Conservation (phyloP, 495 filamentous ascomycete species). For the Penicillium cinerascens region DNA sequence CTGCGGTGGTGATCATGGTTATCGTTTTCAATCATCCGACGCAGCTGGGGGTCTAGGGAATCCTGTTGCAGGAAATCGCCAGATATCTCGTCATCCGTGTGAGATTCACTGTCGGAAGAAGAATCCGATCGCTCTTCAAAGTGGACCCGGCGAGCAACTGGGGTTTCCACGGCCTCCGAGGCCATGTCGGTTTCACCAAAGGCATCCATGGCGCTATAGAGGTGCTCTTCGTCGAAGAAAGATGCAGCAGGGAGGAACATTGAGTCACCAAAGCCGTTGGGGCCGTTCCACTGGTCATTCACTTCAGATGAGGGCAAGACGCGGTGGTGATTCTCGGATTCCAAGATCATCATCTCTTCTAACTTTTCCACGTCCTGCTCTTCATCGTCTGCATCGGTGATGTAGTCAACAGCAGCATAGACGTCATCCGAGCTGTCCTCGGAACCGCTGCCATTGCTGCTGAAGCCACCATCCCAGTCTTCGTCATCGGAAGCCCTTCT, state of each 20-base stretch:
- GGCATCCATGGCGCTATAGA: conserved; percentile 45
- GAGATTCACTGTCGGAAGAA: conserved; percentile 50
- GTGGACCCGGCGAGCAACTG: conserved; percentile 46
- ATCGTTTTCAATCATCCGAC: conserved; percentile 65
- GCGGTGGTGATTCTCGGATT: conserved; percentile 47
- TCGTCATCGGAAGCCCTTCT: conserved; percentile 60
- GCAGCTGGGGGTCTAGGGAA: conserved; percentile 63
- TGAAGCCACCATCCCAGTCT: conserved; percentile 50
- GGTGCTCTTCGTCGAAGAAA: conserved; percentile 52
- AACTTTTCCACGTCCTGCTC: conserved; percentile 67
- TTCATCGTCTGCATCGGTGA: conserved; percentile 74
- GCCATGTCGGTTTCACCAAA: conserved; percentile 44
- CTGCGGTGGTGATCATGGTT: conserved; percentile 41
- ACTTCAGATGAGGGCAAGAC: conserved; percentile 25
- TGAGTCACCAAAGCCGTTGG: conserved; percentile 50
- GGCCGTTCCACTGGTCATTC: conserved; percentile 56
- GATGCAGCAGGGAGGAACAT: conserved; percentile 44
- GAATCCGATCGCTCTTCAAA: conserved; percentile 50
- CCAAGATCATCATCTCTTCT: conserved; percentile 70
- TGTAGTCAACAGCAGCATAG: conserved; percentile 72
- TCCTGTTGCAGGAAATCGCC: conserved; percentile 71
- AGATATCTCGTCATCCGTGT: conserved; percentile 59
- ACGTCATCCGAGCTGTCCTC: conserved; percentile 57
- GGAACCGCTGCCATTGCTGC: conserved; percentile 33
- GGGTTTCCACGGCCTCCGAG: conserved; percentile 42